These are phyloP conservation scores for Phialophora chinensis DNA, from an alignment of 2,329 filamentous ascomycete genomes.

Conservation along the genomic window DNA sequence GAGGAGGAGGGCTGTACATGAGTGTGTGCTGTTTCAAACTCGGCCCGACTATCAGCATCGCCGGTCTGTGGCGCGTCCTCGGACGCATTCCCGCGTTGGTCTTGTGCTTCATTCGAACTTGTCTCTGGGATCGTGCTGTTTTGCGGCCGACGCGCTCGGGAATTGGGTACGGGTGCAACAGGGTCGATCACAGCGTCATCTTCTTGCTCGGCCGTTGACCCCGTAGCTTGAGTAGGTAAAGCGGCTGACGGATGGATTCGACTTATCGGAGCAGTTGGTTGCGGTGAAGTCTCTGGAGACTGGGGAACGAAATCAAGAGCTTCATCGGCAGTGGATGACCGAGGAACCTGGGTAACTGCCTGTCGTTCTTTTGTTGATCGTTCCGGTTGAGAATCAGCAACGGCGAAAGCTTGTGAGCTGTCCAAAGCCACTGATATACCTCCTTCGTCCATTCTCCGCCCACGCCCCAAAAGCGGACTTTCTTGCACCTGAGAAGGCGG, in stretches of 20 bases:
- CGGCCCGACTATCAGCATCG: conserved; percentile 19
- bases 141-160: conserved; percentile 12
- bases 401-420: conserved; percentile 31
- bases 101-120: conserved; percentile 29
- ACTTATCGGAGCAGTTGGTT: neutral
- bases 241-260: neutral
- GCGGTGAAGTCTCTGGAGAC: conserved; percentile 25
- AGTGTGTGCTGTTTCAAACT: conserved; percentile 36
- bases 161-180: neutral
- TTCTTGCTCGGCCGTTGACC: neutral
- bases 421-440: neutral
- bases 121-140: conserved; percentile 34
- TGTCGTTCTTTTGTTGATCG: conserved; percentile 18
- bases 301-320: conserved; percentile 36
- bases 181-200: neutral
- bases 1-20: conserved; percentile 20
- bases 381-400: conserved; percentile 37
- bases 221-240: neutral
- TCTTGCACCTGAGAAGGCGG: conserved; percentile 26
- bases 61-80: neutral
- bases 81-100: conserved; percentile 5
- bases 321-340: conserved; percentile 19
- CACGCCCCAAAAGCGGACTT: conserved; percentile 30
- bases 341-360: conserved; percentile 9
- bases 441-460: conserved; percentile 4